phyloP scores from a whole-genome alignment of 768 basidiomycete species.

The Pleurotus ostreatus region DNA sequence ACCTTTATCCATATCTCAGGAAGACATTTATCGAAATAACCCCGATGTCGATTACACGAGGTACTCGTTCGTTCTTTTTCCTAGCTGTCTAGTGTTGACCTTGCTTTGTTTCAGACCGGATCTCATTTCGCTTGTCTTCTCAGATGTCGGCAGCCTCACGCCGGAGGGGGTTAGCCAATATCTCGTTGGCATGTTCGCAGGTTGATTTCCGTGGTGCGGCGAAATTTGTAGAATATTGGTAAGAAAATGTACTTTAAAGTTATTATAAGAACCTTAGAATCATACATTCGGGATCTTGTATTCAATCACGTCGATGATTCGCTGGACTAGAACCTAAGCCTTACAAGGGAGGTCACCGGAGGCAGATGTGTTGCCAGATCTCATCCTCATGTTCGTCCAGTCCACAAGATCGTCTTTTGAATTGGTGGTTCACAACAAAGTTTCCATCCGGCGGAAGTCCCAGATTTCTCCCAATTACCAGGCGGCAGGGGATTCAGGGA shows the following conservation, averaged over 20 bases:
- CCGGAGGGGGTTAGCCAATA: slow-evolving; percentile 94
- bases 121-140: slow-evolving; percentile 90
- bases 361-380: no score
- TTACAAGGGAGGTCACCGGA: no score
- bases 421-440: background rate
- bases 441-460: background rate
- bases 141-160: slow-evolving; percentile 89
- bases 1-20: slow-evolving; percentile 58
- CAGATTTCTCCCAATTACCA: background rate
- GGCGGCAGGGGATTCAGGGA: background rate
- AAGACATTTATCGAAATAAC: slow-evolving; percentile 78
- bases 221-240: no score
- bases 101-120: slow-evolving; percentile 58
- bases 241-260: no score
- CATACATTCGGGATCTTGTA: slow-evolving; percentile 1
- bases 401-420: background rate
- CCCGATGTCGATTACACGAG: slow-evolving; percentile 95
- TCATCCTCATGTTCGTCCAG: no score
- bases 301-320: background rate
- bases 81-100: background rate
- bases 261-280: background rate
- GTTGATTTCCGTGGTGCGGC: slow-evolving; percentile 25
- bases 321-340: no score
- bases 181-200: slow-evolving; percentile 91
- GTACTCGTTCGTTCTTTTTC: slow-evolving; percentile 29